Percentiles rank a stretch among this genome's conserved stretches.
Evolutionary conservation across 2,329 filamentous ascomycete species (phyloP).

Genomic region (Pseudocercospora fuligena): DNA sequence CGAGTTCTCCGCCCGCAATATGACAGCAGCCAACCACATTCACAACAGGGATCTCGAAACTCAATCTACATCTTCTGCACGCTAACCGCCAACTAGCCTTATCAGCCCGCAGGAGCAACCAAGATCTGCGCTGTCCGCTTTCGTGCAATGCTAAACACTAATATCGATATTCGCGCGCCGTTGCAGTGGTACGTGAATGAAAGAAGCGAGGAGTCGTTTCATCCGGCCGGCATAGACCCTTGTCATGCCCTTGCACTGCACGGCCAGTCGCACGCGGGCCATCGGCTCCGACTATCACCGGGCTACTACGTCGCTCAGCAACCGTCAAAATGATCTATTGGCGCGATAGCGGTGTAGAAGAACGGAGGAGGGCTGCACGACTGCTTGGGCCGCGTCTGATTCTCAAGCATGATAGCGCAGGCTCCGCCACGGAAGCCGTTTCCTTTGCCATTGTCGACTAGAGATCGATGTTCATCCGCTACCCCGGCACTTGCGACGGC

Average conservation of each 20-base stretch:
- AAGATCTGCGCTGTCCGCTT: background rate
- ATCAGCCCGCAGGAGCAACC: background rate
- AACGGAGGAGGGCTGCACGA: constrained; percentile 9
- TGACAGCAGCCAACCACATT: background rate
- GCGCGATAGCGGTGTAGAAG: constrained; percentile 11
- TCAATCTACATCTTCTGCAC: background rate
- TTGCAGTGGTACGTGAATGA: background rate
- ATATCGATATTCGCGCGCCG: background rate
- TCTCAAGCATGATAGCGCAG: constrained; percentile 10
- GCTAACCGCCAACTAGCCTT: background rate
- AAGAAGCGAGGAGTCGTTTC: background rate
- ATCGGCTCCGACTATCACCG: background rate
- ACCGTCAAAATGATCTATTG: constrained; percentile 6
- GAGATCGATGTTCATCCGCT: background rate
- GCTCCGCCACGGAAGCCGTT: constrained; percentile 3
- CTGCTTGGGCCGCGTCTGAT: constrained; percentile 12
- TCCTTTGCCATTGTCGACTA: background rate
- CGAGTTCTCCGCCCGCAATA: background rate
- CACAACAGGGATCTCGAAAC: background rate
- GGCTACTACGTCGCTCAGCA: background rate
- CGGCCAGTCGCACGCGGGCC: background rate
- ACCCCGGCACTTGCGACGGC: background rate
- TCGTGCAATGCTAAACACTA: background rate
- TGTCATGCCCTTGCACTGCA: background rate
- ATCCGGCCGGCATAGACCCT: background rate